Evolutionary conservation across 768 basidiomycete species (phyloP).

Genomic region (Favolaschia claudopus): DNA sequence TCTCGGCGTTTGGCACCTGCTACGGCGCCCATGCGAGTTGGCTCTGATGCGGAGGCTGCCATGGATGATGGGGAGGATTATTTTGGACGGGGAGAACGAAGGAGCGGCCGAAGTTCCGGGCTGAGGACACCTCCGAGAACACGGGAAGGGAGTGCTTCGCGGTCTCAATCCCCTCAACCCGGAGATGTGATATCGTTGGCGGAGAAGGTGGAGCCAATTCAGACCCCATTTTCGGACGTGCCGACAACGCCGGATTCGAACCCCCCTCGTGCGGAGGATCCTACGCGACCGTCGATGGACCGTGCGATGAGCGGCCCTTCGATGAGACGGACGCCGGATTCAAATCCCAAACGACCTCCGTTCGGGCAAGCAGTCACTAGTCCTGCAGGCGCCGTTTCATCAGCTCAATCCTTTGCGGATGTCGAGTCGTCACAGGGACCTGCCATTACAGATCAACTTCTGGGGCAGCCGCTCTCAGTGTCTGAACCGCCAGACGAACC

Average conservation of each 20-base stretch:
- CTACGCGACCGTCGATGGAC: conserved; percentile 9
- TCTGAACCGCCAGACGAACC: not conserved
- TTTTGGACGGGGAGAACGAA: conserved; percentile 1
- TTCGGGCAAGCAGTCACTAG: no score
- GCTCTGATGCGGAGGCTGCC: not conserved
- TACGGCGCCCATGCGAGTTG: conserved; percentile 27
- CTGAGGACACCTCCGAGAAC: conserved; percentile 20
- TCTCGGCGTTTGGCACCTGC: conserved; percentile 26
- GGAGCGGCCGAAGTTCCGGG: not conserved
- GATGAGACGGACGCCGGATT: not conserved
- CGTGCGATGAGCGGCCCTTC: conserved; percentile 3
- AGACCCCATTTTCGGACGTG: not conserved
- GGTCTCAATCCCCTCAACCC: not conserved
- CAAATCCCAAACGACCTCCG: no score
- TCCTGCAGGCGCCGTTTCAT: no score
- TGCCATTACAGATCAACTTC: no score
- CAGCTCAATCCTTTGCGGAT: no score
- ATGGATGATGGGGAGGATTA: conserved; percentile 3
- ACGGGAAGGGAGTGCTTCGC: conserved; percentile 15
- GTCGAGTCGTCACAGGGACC: no score
- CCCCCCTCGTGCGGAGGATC: no score
- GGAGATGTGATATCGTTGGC: no score
- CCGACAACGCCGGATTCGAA: conserved; percentile 26
- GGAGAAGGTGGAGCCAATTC: not conserved
- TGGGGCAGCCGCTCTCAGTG: no score